These are phyloP conservation scores for Rhodotorula sp. DNA, from an alignment of 1,284 basidiomycete genomes.

Conservation along the genomic window DNA sequence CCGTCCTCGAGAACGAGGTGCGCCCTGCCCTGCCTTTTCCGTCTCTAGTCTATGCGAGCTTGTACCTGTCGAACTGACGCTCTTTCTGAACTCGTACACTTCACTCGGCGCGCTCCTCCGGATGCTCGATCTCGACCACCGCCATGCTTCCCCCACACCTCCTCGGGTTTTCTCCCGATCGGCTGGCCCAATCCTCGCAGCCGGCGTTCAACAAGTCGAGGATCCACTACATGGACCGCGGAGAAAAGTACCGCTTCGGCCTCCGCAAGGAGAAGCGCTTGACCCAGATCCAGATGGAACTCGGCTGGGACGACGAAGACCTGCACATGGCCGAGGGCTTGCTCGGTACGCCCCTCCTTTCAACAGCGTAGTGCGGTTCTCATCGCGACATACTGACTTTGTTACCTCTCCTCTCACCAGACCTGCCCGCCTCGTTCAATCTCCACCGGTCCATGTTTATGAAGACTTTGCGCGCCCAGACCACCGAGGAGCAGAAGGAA, in stretches of 20 bases:
- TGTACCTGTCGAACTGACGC: neutral
- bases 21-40: neutral
- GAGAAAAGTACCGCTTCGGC: slow-evolving; percentile 48
- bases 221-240: slow-evolving; percentile 53
- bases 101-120: neutral
- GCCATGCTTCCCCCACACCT: too few relatives aligned
- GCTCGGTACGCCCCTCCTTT: slow-evolving; percentile 36
- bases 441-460: slow-evolving; percentile 21
- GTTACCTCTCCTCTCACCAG: slow-evolving; percentile 15
- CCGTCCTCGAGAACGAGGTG: slow-evolving; percentile 38
- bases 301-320: slow-evolving; percentile 40
- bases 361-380: neutral
- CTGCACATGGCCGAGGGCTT: slow-evolving; percentile 48
- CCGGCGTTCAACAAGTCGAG: slow-evolving; percentile 65
- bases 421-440: slow-evolving; percentile 37
- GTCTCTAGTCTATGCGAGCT: too few relatives aligned
- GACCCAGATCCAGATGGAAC: slow-evolving; percentile 48
- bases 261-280: slow-evolving; percentile 53
- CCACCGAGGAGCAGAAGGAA: slow-evolving; percentile 28
- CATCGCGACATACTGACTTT: neutral
- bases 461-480: slow-evolving; percentile 28
- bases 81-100: neutral
- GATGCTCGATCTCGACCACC: neutral
- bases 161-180: neutral
- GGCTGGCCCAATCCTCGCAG: slow-evolving; percentile 45